Evolutionary conservation across 192 early-diverging fungal genomes (phyloP).

Genomic region (Coemansia sp.): DNA sequence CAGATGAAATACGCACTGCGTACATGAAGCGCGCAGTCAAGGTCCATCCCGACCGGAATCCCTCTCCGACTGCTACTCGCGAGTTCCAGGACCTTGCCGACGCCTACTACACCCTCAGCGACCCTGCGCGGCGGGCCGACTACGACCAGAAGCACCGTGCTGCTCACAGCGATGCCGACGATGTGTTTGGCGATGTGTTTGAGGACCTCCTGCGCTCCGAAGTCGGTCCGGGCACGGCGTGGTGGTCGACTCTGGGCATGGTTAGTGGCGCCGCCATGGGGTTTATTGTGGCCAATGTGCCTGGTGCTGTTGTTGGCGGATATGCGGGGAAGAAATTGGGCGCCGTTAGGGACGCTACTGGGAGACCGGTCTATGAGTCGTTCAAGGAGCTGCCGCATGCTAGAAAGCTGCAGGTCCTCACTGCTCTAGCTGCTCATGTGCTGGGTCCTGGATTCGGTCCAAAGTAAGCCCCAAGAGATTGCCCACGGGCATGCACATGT

Average conservation of each 20-base stretch:
- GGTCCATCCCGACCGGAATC: conserved; percentile 70
- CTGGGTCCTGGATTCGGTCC: conserved; percentile 23
- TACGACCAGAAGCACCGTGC: conserved; percentile 53
- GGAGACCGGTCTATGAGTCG: conserved; percentile 59
- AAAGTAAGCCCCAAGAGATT: conserved; percentile 8
- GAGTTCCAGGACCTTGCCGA: conserved; percentile 74
- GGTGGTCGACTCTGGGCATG: conserved; percentile 61
- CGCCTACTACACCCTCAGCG: conserved; percentile 76
- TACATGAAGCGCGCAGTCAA: conserved; percentile 74
- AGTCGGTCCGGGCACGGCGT: conserved; percentile 57
- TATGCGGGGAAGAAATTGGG: conserved; percentile 63
- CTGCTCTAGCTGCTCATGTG: conserved; percentile 43
- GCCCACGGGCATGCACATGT: background rate
- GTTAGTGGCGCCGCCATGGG: conserved; percentile 70
- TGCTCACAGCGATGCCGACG: conserved; percentile 57
- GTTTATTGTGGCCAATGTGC: conserved; percentile 64
- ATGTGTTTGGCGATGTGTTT: conserved; percentile 76
- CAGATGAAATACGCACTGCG: conserved; percentile 71
- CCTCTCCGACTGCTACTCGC: conserved; percentile 55
- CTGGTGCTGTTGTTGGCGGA: conserved; percentile 60
- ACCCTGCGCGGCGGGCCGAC: conserved; percentile 38
- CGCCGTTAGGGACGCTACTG: conserved; percentile 63
- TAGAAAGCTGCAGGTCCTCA: conserved; percentile 59
- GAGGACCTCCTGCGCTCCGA: conserved; percentile 78
- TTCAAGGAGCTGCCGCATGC: conserved; percentile 59